phyloP scores from a whole-genome alignment of 371 early-diverging fungal species.

The Apophysomyces elegans region DNA sequence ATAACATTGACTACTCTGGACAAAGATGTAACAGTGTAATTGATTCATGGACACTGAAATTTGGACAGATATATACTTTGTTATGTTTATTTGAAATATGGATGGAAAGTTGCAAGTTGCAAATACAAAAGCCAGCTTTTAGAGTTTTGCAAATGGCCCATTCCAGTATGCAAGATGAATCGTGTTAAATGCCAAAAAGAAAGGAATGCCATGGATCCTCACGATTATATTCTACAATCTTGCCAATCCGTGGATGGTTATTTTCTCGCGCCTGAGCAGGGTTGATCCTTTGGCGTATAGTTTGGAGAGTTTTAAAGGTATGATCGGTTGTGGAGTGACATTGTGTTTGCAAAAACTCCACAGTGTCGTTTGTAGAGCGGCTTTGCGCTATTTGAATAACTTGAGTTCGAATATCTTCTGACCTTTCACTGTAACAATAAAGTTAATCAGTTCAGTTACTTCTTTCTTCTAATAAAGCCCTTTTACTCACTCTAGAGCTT shows the following conservation, averaged over 20 bases:
- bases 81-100: too few relatives aligned
- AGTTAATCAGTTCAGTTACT: background rate
- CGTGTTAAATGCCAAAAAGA: background rate
- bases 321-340: background rate
- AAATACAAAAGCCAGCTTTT: background rate
- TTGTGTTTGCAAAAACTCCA: background rate
- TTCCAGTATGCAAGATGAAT: background rate
- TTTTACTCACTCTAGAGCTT: background rate
- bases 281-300: background rate
- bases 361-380: background rate
- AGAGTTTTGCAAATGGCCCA: background rate
- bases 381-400: background rate
- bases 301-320: background rate
- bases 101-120: too few relatives aligned
- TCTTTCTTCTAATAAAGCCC: background rate
- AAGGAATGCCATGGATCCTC: background rate
- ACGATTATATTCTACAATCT: background rate
- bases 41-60: too few relatives aligned
- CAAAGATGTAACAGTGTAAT: too few relatives aligned
- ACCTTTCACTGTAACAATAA: background rate
- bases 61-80: too few relatives aligned
- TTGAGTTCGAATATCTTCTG: background rate
- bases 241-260: background rate
- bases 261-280: background rate
- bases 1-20: too few relatives aligned